These are phyloP conservation scores for Cystobasidium pallidum DNA, from an alignment of 1,284 basidiomycete species.

Conservation along the genomic window DNA sequence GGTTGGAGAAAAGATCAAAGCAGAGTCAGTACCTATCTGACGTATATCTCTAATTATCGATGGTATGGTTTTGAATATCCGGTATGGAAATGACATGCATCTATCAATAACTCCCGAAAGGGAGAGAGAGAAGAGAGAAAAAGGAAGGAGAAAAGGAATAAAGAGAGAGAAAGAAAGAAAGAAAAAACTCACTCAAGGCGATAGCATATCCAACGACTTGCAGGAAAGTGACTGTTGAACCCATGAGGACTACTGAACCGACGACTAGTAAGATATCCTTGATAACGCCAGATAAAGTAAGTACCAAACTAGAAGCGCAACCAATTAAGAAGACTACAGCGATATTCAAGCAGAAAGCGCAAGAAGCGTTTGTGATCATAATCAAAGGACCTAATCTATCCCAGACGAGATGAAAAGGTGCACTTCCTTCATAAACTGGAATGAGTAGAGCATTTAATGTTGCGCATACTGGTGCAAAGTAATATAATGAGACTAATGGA, in stretches of 20 bases:
- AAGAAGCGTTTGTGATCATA: conserved; percentile 59
- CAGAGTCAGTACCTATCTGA: neutral
- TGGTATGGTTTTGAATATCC: too few relatives aligned
- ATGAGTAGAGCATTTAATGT: conserved; percentile 58
- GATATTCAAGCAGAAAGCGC: conserved; percentile 61
- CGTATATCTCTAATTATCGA: too few relatives aligned
- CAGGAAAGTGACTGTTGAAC: conserved; percentile 58
- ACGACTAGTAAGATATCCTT: conserved; percentile 60
- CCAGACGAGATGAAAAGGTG: conserved; percentile 57
- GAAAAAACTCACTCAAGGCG: conserved; percentile 40
- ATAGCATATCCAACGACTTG: conserved; percentile 54
- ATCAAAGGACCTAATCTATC: conserved; percentile 57
- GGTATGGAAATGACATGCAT: too few relatives aligned
- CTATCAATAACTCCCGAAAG: too few relatives aligned
- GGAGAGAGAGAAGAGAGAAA: too few relatives aligned
- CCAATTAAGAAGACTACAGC: conserved; percentile 60
- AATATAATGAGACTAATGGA: conserved; percentile 60
- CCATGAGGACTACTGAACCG: conserved; percentile 58
- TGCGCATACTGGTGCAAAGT: conserved; percentile 60
- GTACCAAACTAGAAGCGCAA: conserved; percentile 57
- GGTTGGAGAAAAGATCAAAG: conserved; percentile 48
- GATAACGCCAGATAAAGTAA: conserved; percentile 58
- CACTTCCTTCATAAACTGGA: conserved; percentile 59
- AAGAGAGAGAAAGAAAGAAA: neutral
- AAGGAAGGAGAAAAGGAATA: too few relatives aligned